Evolutionary conservation across 2,329 filamentous ascomycete genomes (phyloP).

Genomic region (Cryphonectria japonica): DNA sequence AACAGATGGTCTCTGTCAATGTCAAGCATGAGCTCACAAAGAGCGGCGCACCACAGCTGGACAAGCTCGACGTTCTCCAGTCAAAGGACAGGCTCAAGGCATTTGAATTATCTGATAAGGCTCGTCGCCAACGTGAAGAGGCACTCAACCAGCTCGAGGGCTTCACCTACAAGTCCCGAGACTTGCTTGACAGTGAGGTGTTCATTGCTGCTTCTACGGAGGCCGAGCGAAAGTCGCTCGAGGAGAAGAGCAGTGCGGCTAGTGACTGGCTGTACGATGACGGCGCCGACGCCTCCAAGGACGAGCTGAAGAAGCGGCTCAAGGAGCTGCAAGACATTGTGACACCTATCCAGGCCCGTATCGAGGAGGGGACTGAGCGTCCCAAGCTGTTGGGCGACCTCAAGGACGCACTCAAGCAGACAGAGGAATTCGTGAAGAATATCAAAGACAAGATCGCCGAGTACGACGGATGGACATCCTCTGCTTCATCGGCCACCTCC

Average conservation of each 20-base stretch:
- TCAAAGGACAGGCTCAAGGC: conserved; percentile 74
- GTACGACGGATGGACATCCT: conserved; percentile 65
- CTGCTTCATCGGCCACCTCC: conserved; percentile 56
- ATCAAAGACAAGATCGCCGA: conserved; percentile 73
- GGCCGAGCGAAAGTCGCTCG: conserved; percentile 67
- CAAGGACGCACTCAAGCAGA: conserved; percentile 71
- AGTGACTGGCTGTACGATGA: conserved; percentile 93
- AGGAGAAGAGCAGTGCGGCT: conserved; percentile 67
- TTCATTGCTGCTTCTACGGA: conserved; percentile 75
- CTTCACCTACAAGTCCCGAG: conserved; percentile 86
- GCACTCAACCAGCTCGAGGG: conserved; percentile 90
- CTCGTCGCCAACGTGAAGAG: conserved; percentile 78
- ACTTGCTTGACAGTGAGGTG: conserved; percentile 75
- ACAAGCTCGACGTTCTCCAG: conserved; percentile 53
- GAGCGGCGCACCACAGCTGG: conserved; percentile 52
- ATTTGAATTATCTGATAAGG: conserved; percentile 84
- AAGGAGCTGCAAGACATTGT: conserved; percentile 79
- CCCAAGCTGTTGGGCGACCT: conserved; percentile 71
- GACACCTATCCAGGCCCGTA: conserved; percentile 74
- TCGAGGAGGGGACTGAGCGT: conserved; percentile 71
- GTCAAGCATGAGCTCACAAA: conserved; percentile 55
- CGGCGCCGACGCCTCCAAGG: conserved; percentile 73
- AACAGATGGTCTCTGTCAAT: conserved; percentile 60
- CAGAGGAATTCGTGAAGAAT: conserved; percentile 69
- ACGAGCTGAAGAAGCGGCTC: conserved; percentile 75